phyloP scores from a whole-genome alignment of 768 basidiomycete species.

The Tubosaeta sp. region DNA sequence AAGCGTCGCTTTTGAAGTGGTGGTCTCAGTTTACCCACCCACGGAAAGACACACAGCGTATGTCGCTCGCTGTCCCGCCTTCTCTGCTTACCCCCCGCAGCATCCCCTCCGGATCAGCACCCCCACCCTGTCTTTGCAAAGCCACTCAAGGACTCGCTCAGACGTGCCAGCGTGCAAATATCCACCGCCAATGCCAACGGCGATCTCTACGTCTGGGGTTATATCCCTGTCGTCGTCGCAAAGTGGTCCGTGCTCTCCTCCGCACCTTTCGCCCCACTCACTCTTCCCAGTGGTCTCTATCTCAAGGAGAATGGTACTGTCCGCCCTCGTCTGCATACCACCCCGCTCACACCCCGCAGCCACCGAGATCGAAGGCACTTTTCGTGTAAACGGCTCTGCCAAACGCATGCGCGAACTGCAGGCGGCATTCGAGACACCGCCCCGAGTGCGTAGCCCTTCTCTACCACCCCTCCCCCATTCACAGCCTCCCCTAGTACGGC shows the following conservation, averaged over 20 bases:
- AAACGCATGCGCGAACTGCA: constrained; percentile 97
- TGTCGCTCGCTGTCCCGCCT: constrained; percentile 8
- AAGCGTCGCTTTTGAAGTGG: constrained; percentile 72
- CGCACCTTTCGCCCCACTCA: constrained; percentile 1
- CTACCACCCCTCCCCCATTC: neutral
- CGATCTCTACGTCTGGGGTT: constrained; percentile 86
- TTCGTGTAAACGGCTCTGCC: constrained; percentile 92
- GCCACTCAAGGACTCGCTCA: constrained; percentile 77
- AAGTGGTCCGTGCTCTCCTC: constrained; percentile 68
- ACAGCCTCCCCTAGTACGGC: constrained; percentile 62
- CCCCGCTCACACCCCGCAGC: constrained; percentile 37
- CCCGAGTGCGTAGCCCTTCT: constrained; percentile 52
- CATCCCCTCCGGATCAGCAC: constrained; percentile 3
- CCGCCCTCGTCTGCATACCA: neutral
- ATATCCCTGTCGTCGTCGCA: constrained; percentile 95
- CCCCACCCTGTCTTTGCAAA: constrained; percentile 73
- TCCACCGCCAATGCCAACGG: constrained; percentile 82
- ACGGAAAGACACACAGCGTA: constrained; percentile 47
- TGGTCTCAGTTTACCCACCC: constrained; percentile 72
- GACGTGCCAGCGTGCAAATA: constrained; percentile 89
- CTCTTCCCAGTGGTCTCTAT: constrained; percentile 67
- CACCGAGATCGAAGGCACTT: constrained; percentile 89
- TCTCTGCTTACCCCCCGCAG: neutral
- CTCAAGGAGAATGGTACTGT: constrained; percentile 85
- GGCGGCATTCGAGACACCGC: constrained; percentile 81